phyloP scores from a whole-genome alignment of 306 rosid species.

The Dalbergia oliveri region DNA sequence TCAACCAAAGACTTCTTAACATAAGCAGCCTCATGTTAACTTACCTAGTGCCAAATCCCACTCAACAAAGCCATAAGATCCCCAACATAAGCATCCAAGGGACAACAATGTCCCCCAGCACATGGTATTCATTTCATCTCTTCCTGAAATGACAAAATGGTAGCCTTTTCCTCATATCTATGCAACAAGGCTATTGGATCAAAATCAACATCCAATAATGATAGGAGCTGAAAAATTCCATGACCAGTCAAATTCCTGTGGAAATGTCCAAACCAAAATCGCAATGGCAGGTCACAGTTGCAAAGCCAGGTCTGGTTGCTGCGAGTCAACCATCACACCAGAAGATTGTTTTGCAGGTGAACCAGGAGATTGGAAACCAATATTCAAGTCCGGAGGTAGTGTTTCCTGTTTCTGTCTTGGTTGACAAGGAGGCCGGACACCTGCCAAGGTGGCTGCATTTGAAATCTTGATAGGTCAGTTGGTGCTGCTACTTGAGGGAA shows the following conservation, averaged over 20 bases:
- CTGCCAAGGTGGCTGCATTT: conserved; percentile 81
- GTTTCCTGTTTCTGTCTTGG: conserved; percentile 80
- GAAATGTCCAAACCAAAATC: conserved; percentile 51
- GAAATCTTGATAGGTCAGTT: conserved; percentile 84
- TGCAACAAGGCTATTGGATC: conserved; percentile 35
- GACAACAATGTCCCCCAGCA: conserved; percentile 41
- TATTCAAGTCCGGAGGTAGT: conserved; percentile 98
- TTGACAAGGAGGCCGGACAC: conserved; percentile 67
- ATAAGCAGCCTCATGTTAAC: conserved; percentile 46
- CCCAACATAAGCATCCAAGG: conserved; percentile 42
- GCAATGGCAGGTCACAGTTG: conserved; percentile 77
- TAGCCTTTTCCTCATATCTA: conserved; percentile 43
- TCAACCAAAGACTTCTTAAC: conserved; percentile 35
- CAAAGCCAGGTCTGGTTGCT: conserved; percentile 98
- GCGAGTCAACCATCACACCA: conserved; percentile 84
- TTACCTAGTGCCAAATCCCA: conserved; percentile 40
- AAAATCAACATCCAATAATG: conserved; percentile 45
- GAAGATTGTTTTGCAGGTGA: conserved; percentile 94
- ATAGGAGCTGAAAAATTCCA: conserved; percentile 44
- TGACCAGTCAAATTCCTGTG: conserved; percentile 40
- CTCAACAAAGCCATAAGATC: conserved; percentile 40
- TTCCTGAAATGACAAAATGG: conserved; percentile 42
- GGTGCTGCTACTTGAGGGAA: conserved; percentile 75
- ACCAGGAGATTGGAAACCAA: conserved; percentile 92
- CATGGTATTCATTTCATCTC: conserved; percentile 44